phyloP scores from a whole-genome alignment of 495 filamentous ascomycete genomes.

The Tuber microsphaerosporum region DNA sequence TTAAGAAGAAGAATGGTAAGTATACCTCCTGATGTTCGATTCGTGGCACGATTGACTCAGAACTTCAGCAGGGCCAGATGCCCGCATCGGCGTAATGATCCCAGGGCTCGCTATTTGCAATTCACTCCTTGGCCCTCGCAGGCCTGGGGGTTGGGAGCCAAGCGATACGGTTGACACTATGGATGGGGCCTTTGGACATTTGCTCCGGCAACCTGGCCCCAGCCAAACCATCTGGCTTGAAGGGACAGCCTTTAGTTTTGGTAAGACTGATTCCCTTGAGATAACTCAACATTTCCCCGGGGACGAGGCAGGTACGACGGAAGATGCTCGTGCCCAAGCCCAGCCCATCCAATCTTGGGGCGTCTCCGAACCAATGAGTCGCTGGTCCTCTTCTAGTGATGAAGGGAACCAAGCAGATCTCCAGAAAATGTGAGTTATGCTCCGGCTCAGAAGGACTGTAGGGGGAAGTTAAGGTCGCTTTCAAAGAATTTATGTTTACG shows the following conservation, averaged over 20 bases:
- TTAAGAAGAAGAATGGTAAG: not conserved
- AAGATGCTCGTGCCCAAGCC: not conserved
- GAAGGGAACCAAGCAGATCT: not conserved
- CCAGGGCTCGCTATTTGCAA: not conserved
- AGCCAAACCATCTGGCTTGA: not conserved
- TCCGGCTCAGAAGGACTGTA: not conserved
- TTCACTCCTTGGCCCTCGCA: not conserved
- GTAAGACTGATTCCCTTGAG: not conserved
- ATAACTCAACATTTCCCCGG: not conserved
- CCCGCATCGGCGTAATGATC: not conserved
- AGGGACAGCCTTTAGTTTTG: not conserved
- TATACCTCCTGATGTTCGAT: not conserved
- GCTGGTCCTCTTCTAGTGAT: constrained; percentile 1
- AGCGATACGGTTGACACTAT: not conserved
- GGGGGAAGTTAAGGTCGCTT: not conserved
- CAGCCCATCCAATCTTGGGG: not conserved
- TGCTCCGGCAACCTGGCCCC: not conserved
- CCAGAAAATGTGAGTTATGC: not conserved
- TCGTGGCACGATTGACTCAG: not conserved
- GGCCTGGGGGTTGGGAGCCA: not conserved
- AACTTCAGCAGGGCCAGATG: not conserved
- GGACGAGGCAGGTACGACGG: not conserved
- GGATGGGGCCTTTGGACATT: not conserved
- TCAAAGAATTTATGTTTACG: not conserved
- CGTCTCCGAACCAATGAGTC: not conserved